These are phyloP conservation scores for Polyporus tsugae DNA, from an alignment of 1,284 basidiomycete species.

Conservation along the genomic window DNA sequence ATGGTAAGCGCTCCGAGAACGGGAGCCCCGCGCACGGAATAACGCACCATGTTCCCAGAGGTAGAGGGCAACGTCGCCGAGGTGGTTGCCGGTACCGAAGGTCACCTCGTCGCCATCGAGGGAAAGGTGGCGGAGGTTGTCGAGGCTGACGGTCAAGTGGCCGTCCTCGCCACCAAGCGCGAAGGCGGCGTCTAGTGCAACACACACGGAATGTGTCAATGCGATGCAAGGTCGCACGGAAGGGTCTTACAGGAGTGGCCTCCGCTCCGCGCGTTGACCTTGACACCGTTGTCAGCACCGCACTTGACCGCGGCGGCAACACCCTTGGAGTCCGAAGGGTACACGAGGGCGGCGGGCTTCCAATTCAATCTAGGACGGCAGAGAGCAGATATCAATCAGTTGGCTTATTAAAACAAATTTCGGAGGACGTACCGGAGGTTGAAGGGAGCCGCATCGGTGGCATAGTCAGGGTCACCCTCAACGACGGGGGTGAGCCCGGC, in stretches of 20 bases:
- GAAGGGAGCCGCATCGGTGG: constrained; percentile 17
- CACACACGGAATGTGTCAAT: not conserved
- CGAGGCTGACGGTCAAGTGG: constrained; percentile 23
- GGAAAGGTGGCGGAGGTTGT: constrained; percentile 20
- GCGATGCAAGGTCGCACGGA: not conserved
- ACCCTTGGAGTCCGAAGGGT: constrained; percentile 8
- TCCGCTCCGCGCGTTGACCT: constrained; percentile 23
- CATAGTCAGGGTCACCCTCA: constrained; percentile 16
- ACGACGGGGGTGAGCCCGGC: constrained; percentile 19
- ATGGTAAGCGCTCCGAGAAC: not conserved
- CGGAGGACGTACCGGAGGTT: constrained; percentile 18
- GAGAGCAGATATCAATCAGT: not conserved
- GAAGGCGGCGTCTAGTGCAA: constrained; percentile 16
- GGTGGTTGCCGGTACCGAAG: constrained; percentile 19
- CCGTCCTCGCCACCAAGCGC: constrained; percentile 22
- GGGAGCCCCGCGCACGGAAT: not conserved
- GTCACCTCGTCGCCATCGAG: constrained; percentile 16
- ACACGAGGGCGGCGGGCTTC: constrained; percentile 18
- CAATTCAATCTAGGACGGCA: constrained; percentile 6
- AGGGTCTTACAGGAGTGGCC: constrained; percentile 21
- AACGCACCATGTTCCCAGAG: constrained; percentile 24
- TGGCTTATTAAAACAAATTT: not conserved
- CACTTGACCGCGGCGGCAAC: constrained; percentile 20
- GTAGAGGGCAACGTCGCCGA: constrained; percentile 24
- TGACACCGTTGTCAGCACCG: constrained; percentile 11